Evolutionary conservation across 2,329 filamentous ascomycete genomes (phyloP).

Genomic region (Tothia fuscella): DNA sequence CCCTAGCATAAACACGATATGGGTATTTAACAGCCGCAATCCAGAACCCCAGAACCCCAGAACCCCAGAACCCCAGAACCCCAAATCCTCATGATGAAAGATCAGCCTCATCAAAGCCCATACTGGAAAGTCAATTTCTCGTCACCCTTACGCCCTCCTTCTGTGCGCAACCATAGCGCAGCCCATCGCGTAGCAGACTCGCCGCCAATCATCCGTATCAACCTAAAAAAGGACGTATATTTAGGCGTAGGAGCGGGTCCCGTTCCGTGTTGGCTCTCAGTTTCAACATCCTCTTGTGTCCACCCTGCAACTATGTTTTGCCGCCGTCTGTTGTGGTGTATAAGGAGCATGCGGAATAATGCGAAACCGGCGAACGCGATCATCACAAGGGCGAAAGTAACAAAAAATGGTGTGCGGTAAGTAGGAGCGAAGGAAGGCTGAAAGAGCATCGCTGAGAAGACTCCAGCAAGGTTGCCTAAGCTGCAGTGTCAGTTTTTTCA

Average conservation of each 20-base stretch:
- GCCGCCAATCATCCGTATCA: constrained; percentile 18
- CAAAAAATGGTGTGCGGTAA: constrained; percentile 32
- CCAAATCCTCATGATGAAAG: not conserved
- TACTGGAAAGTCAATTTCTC: constrained; percentile 37
- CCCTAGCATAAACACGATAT: too few species aligned
- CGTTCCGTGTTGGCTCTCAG: constrained; percentile 24
- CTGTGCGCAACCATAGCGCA: constrained; percentile 23
- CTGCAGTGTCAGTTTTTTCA: not conserved
- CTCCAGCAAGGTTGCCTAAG: constrained; percentile 32
- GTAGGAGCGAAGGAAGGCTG: constrained; percentile 29
- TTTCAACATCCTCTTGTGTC: constrained; percentile 27
- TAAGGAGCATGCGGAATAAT: constrained; percentile 25
- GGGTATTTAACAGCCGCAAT: too few species aligned
- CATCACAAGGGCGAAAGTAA: constrained; percentile 28
- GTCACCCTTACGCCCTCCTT: constrained; percentile 27
- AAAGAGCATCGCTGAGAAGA: constrained; percentile 33
- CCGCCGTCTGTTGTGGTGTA: constrained; percentile 27
- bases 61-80: too few species aligned
- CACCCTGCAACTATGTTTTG: constrained; percentile 18
- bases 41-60: too few species aligned
- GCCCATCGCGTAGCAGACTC: constrained; percentile 13
- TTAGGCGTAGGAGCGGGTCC: constrained; percentile 16
- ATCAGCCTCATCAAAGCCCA: constrained; percentile 17
- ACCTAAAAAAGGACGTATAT: constrained; percentile 22
- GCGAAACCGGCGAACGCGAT: constrained; percentile 30